Base-by-base conservation (phyloP, 2,329 filamentous ascomycete genomes). In the Harringtonia aguacate region DNA sequence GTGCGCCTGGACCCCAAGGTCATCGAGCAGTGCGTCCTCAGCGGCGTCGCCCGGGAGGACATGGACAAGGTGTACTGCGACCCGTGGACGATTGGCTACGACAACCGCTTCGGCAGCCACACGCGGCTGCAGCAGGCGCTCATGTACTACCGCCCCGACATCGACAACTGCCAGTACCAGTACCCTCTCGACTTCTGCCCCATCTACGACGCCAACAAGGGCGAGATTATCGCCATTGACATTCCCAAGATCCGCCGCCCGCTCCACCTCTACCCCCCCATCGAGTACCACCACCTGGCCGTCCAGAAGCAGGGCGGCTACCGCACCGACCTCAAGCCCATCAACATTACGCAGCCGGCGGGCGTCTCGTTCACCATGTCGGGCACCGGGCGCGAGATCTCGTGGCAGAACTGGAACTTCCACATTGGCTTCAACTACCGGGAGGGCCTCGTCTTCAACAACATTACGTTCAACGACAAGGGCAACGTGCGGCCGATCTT, bases 41-140 rank as follows among this genome's bases (percentile, higher is more conserved):
- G 87, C 47, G 89, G 89, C 2, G 86, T 95, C 48, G 77, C 86
- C 13, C 73, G 72, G 45, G 73, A 84, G 52, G 85, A 94, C 48
- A 95, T 95, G 89, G 69, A 92, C 69, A 95, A 95, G 65, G 86
- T 95, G 39, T 95, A 94, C 68, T 94, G 88, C 62, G 89, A 95
- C 59, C 87, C 86, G 12, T 95, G 89, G 89, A 94, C 89, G 1
- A 94, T 95, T 61, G 89, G 89, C 39, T 94, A 87, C 58, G 89
- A 95, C 55, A 86, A 94, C 66, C 81, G 89, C 36, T 92, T 88
- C 55, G 89, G 88, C 49, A 90, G 67, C 59, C 70, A 70, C 36
- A 71, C 86, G 36, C 80, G 89, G 44, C 75, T 95, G 4, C 89
- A 95, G 64, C 89, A 95, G 65, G 89, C 87, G 2, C 69, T 95